Base-by-base conservation (phyloP, 129 eudicot species). In the Saposhnikovia divaricata region DNA sequence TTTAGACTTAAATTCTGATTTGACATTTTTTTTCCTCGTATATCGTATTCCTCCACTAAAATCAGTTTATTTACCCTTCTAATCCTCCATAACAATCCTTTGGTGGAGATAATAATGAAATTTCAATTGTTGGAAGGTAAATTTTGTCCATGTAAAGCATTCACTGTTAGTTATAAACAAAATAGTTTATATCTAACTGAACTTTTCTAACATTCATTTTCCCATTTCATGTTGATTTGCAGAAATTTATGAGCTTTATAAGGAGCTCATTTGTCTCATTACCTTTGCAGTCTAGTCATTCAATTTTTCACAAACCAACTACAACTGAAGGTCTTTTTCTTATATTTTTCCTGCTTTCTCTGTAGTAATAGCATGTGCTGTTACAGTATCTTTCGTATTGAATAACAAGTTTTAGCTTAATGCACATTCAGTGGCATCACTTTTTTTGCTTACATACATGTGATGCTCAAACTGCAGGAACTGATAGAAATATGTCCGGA, bases 181-280 rank as follows among this genome's bases (percentile, higher is more conserved):
- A n/a, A 61, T 73, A 27, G 59, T 34, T 79, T 42, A 63, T 53
- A 70, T 61, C n/a, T 50, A 66, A 75, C 61, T 76, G 14, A 71
- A 50, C 28, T 27, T 44, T 79, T 44, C 9, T 31, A 68, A 68
- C 28, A 5, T 1, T 8, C 46, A 4, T 27, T 72, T 78, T 57
- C 15, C 42, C 43, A 48, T 48, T 69, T 13, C 38, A 1, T 40
- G 10, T 73, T 85, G 74, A 5, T 44, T 65, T 77, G 85, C 94
- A 95, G 99, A 95, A 82, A 84, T 85, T 95, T 72, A 40, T 89
- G 78, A 83, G 84, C 80, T 90, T 95, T 84, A 84, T 95, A n/a
- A 83, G 79, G 51, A 79, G 81, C 39, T 86, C 93, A 19, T 95
- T 95, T 85, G 90, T 89, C n/a, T 37, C 81, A 59, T 57, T 84